Conservation (phyloP, 495 filamentous ascomycete genomes). For the Daldinia grandis region DNA sequence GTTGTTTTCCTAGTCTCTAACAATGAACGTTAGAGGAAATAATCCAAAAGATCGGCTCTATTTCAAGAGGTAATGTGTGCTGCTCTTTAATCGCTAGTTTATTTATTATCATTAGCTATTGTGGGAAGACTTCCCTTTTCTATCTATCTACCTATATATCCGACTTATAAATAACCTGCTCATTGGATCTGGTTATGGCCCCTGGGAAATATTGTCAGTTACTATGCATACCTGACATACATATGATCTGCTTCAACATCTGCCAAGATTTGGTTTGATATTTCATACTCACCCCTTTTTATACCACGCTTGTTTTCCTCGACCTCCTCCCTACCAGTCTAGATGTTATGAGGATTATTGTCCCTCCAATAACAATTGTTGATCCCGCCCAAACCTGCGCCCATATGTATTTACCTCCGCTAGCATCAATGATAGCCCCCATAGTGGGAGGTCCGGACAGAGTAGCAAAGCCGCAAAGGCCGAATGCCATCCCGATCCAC, state of each 20-base stretch:
- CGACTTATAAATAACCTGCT: background rate
- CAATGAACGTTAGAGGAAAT: background rate
- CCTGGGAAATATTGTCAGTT: background rate
- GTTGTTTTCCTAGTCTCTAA: background rate
- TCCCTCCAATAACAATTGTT: conserved; percentile 25
- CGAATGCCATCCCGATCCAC: conserved; percentile 56
- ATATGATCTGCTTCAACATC: no score
- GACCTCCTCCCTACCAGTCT: conserved; percentile 2
- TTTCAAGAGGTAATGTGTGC: background rate
- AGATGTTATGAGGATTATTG: conserved; percentile 17
- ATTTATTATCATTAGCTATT: conserved; percentile 15
- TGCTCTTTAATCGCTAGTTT: background rate
- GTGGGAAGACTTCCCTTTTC: background rate
- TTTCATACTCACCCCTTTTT: background rate
- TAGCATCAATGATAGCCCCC: conserved; percentile 54
- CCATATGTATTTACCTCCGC: conserved; percentile 48
- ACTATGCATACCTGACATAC: no score
- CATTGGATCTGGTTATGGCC: background rate
- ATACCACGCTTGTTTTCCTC: background rate
- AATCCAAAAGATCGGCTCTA: background rate
- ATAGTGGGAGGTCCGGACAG: conserved; percentile 55
- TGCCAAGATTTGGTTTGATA: no score
- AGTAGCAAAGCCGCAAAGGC: conserved; percentile 50
- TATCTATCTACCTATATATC: background rate
- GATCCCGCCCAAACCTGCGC: conserved; percentile 54